Evolutionary conservation across 176 grass and related monocot species (phyloP).

Genomic region (Carex kokanica): DNA sequence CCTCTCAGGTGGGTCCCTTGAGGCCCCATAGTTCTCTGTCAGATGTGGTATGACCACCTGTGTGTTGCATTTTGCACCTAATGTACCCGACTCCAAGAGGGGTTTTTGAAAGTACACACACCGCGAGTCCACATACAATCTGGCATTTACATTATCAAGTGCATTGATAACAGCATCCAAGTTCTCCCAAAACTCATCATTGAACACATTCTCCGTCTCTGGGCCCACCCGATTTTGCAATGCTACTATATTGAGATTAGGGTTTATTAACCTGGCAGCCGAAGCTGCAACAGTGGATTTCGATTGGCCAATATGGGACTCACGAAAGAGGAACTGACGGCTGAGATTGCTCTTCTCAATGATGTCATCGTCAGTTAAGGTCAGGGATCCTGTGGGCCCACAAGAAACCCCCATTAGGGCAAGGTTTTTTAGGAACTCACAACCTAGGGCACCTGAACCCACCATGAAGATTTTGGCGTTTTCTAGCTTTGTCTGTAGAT

Average conservation of each 20-base stretch:
- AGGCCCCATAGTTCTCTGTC: slow-evolving; percentile 92
- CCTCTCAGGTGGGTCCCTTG: slow-evolving; percentile 93
- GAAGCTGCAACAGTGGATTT: slow-evolving; percentile 89
- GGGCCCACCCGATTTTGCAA: slow-evolving; percentile 90
- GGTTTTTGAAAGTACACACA: slow-evolving; percentile 92
- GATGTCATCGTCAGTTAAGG: slow-evolving; percentile 88
- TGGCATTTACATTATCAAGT: slow-evolving; percentile 78
- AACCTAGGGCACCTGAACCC: slow-evolving; percentile 85
- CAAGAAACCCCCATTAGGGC: slow-evolving; percentile 89
- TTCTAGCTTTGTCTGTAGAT: slow-evolving; percentile 75
- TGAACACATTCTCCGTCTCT: slow-evolving; percentile 89
- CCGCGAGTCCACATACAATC: slow-evolving; percentile 89
- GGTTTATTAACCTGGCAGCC: slow-evolving; percentile 65
- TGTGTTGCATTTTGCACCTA: slow-evolving; percentile 95
- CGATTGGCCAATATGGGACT: slow-evolving; percentile 91
- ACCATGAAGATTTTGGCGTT: slow-evolving; percentile 85
- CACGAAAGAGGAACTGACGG: slow-evolving; percentile 92
- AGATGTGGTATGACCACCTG: slow-evolving; percentile 93
- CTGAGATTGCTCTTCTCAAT: slow-evolving; percentile 98
- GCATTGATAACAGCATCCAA: slow-evolving; percentile 85
- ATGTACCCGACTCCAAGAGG: slow-evolving; percentile 83
- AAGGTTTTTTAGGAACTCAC: slow-evolving; percentile 91
- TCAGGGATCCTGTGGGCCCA: slow-evolving; percentile 55
- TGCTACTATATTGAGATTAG: slow-evolving; percentile 63
- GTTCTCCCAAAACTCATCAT: slow-evolving; percentile 80